A percentile compares a stretch with the other conserved stretches of the same genome.
Conservation (phyloP, 2,329 filamentous ascomycete species). For the Chaetomium sp. region DNA sequence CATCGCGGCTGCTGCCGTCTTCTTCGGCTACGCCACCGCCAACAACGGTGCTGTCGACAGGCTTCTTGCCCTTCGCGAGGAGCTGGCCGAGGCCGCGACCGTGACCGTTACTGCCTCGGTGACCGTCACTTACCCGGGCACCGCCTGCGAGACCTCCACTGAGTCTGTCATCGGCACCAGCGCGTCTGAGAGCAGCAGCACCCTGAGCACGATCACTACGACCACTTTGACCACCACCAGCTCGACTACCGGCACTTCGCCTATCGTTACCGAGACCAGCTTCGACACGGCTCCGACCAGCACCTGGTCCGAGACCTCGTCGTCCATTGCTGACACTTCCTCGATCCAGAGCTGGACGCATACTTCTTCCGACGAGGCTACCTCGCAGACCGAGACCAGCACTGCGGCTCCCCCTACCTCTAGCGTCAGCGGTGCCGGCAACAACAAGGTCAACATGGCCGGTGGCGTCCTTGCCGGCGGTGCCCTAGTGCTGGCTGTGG, state of each 20-base stretch:
- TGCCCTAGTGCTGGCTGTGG: slow-evolving; percentile 4
- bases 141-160: neutral
- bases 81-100: neutral
- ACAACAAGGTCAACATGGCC: slow-evolving; percentile 1
- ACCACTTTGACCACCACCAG: neutral
- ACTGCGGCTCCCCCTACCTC: neutral
- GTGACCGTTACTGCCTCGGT: neutral
- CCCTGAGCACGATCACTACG: neutral
- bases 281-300: neutral
- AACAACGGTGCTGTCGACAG: neutral
- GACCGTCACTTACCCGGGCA: slow-evolving; percentile 5
- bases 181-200: neutral
- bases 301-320: neutral
- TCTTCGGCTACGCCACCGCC: slow-evolving; percentile 5
- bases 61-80: neutral
- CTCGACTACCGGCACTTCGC: neutral
- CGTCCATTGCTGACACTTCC: neutral
- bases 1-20: neutral
- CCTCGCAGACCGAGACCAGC: slow-evolving; percentile 1
- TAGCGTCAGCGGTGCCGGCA: slow-evolving; percentile 3
- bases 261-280: neutral
- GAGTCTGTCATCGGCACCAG: neutral
- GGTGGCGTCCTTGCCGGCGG: slow-evolving; percentile 6
- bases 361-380: neutral
- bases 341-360: neutral